phyloP scores from a whole-genome alignment of 1,284 basidiomycete species.

The Cystobasidium slooffiae region DNA sequence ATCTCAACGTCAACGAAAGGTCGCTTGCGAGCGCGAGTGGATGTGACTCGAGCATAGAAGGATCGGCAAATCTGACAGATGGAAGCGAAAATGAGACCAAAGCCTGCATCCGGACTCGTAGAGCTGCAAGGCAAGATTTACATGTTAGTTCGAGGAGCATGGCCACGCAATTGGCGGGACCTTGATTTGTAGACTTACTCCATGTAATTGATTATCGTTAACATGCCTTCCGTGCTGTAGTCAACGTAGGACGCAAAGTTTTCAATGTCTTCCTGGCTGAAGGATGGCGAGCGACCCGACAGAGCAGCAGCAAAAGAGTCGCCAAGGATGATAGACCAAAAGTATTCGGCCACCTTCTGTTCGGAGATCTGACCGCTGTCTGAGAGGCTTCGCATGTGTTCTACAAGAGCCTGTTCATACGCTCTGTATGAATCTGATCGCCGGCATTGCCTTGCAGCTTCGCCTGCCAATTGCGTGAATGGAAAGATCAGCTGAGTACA shows the following conservation, averaged over 20 bases:
- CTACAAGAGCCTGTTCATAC: slow-evolving; percentile 22
- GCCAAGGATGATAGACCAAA: slow-evolving; percentile 36
- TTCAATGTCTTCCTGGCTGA: slow-evolving; percentile 28
- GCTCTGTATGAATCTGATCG: slow-evolving; percentile 23
- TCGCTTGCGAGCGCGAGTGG: slow-evolving; percentile 16
- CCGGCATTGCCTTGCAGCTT: neutral
- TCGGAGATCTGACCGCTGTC: slow-evolving; percentile 16
- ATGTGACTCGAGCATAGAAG: slow-evolving; percentile 30
- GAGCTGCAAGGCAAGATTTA: neutral
- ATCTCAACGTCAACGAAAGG: slow-evolving; percentile 28
- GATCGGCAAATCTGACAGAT: slow-evolving; percentile 17
- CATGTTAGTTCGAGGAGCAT: neutral
- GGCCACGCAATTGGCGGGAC: neutral
- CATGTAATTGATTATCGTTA: slow-evolving; percentile 1
- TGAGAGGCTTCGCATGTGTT: slow-evolving; percentile 24
- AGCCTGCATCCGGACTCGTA: slow-evolving; percentile 4
- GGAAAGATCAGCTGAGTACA: neutral
- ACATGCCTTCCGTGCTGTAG: slow-evolving; percentile 13
- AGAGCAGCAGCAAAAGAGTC: slow-evolving; percentile 29
- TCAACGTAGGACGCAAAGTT: slow-evolving; percentile 17
- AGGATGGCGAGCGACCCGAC: slow-evolving; percentile 16
- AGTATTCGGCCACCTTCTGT: slow-evolving; percentile 1
- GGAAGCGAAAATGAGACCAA: slow-evolving; percentile 17
- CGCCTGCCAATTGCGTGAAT: neutral
- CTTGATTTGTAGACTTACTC: slow-evolving; percentile 1